These are phyloP conservation scores for Lipomyces orientalis DNA, from an alignment of 805 yeast species.

Conservation along the genomic window DNA sequence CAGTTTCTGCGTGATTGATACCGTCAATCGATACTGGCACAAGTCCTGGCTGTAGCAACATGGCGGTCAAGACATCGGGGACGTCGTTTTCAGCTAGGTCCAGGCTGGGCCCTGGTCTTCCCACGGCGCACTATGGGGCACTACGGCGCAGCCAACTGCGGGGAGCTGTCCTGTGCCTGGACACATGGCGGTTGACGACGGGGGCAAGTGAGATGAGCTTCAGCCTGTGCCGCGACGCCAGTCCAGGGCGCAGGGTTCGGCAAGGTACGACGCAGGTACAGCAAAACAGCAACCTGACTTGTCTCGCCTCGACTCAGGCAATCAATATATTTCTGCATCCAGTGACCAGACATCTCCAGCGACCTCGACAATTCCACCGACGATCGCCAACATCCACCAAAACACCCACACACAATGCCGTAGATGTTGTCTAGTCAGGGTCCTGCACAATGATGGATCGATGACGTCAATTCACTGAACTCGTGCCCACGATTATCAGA, in stretches of 20 bases:
- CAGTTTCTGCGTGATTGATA: no score
- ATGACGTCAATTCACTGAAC: not conserved
- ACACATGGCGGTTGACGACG: not conserved
- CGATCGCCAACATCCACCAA: not conserved
- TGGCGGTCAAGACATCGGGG: no score
- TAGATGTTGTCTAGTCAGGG: not conserved
- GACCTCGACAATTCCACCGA: not conserved
- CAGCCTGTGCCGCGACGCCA: not conserved
- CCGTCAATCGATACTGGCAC: no score
- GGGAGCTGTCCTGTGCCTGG: not conserved
- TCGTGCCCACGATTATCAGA: not conserved
- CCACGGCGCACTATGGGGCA: no score
- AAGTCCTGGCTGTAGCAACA: no score
- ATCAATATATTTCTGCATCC: not conserved
- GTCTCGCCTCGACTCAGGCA: not conserved
- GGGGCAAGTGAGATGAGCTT: not conserved
- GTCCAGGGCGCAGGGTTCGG: not conserved
- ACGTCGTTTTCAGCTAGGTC: no score
- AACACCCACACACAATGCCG: not conserved
- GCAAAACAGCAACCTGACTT: no score
- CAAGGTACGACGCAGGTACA: not conserved
- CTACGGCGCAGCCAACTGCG: not conserved
- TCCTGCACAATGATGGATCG: not conserved
- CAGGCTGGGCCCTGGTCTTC: no score
- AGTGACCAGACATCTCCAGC: not conserved